Evolutionary conservation across 352 stramenopile genomes (phyloP).

Genomic region (Pythium guiyangense): DNA sequence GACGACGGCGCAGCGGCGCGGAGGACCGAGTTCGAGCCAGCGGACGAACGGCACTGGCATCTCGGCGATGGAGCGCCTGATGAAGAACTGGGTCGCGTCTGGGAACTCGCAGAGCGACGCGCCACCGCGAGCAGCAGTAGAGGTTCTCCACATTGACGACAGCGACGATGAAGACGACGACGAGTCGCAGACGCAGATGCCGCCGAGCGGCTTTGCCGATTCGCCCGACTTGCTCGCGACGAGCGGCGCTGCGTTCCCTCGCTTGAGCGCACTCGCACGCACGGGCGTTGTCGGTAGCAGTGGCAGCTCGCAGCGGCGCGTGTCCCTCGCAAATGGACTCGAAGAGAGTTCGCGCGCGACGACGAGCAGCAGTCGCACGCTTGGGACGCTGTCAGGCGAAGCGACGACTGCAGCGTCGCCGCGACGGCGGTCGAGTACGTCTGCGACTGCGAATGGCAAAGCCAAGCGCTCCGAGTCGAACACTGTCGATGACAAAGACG

Average conservation of each 20-base stretch:
- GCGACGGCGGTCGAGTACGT: neutral
- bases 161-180: constrained; percentile 18
- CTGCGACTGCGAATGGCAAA: constrained; percentile 8
- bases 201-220: constrained; percentile 6
- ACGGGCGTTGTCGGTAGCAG: neutral
- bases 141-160: constrained; percentile 3
- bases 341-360: too few species aligned
- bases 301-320: too few species aligned
- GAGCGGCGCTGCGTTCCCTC: neutral
- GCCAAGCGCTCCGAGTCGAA: neutral
- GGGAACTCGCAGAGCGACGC: neutral
- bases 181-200: constrained; percentile 18
- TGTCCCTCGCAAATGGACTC: too few species aligned
- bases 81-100: constrained; percentile 13
- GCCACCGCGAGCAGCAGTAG: neutral
- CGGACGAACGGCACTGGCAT: neutral
- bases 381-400: too few species aligned
- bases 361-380: too few species aligned
- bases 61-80: constrained; percentile 12
- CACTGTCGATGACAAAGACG: constrained; percentile 12
- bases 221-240: constrained; percentile 13
- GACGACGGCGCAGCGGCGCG: neutral
- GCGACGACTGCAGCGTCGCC: neutral
- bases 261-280: neutral
- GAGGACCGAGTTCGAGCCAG: too few species aligned